Evolutionary conservation across 495 filamentous ascomycete genomes (phyloP).

Genomic region (Hypoxylon perforatum): DNA sequence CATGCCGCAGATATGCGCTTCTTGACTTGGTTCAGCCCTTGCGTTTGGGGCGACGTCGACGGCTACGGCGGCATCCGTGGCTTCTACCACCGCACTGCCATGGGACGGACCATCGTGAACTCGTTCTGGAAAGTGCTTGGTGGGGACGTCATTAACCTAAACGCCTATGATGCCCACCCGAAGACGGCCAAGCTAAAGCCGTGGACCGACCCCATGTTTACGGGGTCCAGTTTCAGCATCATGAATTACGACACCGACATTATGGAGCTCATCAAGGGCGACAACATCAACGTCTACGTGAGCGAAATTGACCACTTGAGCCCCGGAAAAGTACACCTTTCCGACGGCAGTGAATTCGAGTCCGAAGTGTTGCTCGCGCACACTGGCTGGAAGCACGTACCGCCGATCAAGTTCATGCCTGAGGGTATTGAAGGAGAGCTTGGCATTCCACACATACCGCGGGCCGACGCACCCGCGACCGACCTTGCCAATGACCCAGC

Average conservation of each 20-base stretch:
- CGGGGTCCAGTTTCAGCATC: conserved; percentile 67
- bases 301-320: conserved; percentile 69
- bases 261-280: conserved; percentile 67
- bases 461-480: conserved; percentile 32
- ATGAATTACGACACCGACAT: conserved; percentile 75
- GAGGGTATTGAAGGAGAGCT: conserved; percentile 61
- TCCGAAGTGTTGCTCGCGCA: conserved; percentile 75
- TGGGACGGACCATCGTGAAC: conserved; percentile 73
- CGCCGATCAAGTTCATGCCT: conserved; percentile 72
- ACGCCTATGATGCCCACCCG: conserved; percentile 65
- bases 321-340: conserved; percentile 64
- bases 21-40: conserved; percentile 51
- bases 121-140: conserved; percentile 71
- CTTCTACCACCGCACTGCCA: conserved; percentile 71
- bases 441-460: conserved; percentile 54
- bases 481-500: conserved; percentile 47
- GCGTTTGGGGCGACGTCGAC: conserved; percentile 50
- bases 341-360: conserved; percentile 62
- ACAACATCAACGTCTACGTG: conserved; percentile 68
- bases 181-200: conserved; percentile 70
- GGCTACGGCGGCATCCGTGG: conserved; percentile 48
- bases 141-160: conserved; percentile 64
- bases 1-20: conserved; percentile 38
- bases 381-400: conserved; percentile 74
- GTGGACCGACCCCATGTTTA: conserved; percentile 69